phyloP scores from a whole-genome alignment of 1,284 basidiomycete genomes.

The Leccinum solheimii region DNA sequence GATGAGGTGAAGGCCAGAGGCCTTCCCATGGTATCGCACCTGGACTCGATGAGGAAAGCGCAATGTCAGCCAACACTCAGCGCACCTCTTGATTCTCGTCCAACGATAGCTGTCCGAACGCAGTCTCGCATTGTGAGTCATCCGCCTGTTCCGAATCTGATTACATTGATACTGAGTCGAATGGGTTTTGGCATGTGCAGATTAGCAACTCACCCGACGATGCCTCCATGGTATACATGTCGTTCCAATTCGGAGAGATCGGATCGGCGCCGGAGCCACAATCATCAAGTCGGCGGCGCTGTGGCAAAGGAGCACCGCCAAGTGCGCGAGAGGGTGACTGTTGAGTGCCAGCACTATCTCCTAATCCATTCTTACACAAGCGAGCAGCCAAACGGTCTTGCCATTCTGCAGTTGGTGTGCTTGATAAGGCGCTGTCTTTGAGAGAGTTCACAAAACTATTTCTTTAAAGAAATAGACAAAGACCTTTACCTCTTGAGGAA shows the following conservation, averaged over 20 bases:
- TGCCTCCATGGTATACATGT: conserved; percentile 56
- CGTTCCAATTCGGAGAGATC: conserved; percentile 45
- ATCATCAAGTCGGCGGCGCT: conserved; percentile 44
- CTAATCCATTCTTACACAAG: conserved; percentile 40
- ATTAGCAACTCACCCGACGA: conserved; percentile 34
- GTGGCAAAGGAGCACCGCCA: conserved; percentile 38
- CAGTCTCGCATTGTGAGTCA: conserved; percentile 32
- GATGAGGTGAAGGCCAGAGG: conserved; percentile 76
- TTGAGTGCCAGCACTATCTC: conserved; percentile 19
- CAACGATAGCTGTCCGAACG: conserved; percentile 76
- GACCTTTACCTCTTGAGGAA: conserved; percentile 52
- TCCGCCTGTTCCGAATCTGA: conserved; percentile 29
- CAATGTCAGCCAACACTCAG: conserved; percentile 2
- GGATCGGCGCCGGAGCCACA: conserved; percentile 9
- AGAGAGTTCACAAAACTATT: conserved; percentile 12
- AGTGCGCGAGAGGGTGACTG: conserved; percentile 16
- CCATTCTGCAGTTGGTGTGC: conserved; percentile 73
- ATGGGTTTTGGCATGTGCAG: background rate
- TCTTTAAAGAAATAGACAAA: conserved; percentile 2
- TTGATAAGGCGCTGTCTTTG: conserved; percentile 58
- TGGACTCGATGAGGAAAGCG: conserved; percentile 30
- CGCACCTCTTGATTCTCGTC: conserved; percentile 77
- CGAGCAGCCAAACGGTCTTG: conserved; percentile 65
- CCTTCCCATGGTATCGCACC: conserved; percentile 76
- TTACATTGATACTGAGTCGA: conserved; percentile 2